These are phyloP conservation scores for Coniochaeta hoffmannii DNA, from an alignment of 2,329 filamentous ascomycete species.

Conservation along the genomic window DNA sequence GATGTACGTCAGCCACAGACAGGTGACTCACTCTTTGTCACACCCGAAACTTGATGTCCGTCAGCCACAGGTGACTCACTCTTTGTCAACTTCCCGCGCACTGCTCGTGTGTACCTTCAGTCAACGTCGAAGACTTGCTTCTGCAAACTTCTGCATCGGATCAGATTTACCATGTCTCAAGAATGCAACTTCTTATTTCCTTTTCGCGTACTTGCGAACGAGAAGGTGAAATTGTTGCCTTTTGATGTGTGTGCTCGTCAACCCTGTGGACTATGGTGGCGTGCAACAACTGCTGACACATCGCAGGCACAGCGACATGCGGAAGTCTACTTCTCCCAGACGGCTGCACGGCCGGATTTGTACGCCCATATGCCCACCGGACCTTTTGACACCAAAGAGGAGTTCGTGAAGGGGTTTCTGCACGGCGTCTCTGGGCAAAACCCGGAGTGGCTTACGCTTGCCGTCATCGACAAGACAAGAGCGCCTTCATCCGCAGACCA, in stretches of 20 bases:
- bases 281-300: neutral
- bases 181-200: neutral
- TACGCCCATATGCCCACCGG: neutral
- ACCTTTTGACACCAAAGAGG: neutral
- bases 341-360: neutral
- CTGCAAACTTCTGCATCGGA: too few species aligned
- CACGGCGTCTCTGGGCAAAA: neutral
- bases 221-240: neutral
- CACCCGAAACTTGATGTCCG: too few species aligned
- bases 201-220: neutral
- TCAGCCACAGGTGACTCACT: too few species aligned
- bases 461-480: conserved; percentile 22
- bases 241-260: neutral
- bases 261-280: neutral
- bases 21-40: too few species aligned
- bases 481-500: conserved; percentile 16
- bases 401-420: neutral
- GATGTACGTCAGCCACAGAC: too few species aligned
- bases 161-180: neutral
- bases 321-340: neutral
- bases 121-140: too few species aligned
- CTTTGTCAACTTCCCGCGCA: too few species aligned
- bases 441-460: conserved; percentile 7
- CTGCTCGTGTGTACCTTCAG: too few species aligned
- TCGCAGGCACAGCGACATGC: neutral